A percentile compares a stretch with the other conserved stretches of the same genome.
These are phyloP conservation scores for Russula abietina DNA, from an alignment of 768 basidiomycete genomes.

Conservation along the genomic window DNA sequence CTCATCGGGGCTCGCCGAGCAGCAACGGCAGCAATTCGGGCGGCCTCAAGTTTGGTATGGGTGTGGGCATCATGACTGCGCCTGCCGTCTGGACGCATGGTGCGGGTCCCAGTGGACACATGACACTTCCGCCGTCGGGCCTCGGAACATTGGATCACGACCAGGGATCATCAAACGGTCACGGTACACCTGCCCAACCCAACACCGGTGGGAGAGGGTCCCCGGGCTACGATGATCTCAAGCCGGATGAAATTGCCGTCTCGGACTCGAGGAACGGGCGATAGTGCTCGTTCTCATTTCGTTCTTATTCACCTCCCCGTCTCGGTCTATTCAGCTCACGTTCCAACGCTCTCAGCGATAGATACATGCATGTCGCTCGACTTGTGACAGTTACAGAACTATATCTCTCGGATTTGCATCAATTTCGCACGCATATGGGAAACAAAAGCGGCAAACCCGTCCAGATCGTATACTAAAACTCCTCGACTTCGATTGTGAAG, in stretches of 20 bases:
- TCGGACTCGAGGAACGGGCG: conserved; percentile 25
- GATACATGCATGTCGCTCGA: conserved; percentile 3
- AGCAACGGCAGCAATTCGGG: conserved; percentile 38
- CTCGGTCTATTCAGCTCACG: background rate
- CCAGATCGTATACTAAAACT: conserved; percentile 41
- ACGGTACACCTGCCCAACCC: conserved; percentile 3
- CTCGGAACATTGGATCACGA: conserved; percentile 23
- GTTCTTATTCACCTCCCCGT: background rate
- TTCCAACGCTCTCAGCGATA: background rate
- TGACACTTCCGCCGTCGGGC: conserved; percentile 19
- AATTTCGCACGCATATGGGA: background rate
- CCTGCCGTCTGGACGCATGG: conserved; percentile 56
- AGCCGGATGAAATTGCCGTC: conserved; percentile 20
- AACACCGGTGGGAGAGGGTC: conserved; percentile 8
- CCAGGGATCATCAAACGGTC: conserved; percentile 7
- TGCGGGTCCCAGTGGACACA: conserved; percentile 55
- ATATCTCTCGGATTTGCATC: background rate
- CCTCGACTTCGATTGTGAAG: conserved; percentile 85
- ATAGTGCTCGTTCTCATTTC: conserved; percentile 4
- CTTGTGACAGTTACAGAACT: conserved; percentile 7
- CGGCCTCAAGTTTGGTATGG: conserved; percentile 51
- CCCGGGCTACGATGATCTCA: conserved; percentile 12
- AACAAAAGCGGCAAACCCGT: background rate
- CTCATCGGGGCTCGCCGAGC: conserved; percentile 36
- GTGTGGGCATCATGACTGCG: conserved; percentile 66